Percentiles rank a stretch among this genome's conserved stretches.
Conservation (phyloP, 768 basidiomycete genomes). For the Tremella fuciformis region DNA sequence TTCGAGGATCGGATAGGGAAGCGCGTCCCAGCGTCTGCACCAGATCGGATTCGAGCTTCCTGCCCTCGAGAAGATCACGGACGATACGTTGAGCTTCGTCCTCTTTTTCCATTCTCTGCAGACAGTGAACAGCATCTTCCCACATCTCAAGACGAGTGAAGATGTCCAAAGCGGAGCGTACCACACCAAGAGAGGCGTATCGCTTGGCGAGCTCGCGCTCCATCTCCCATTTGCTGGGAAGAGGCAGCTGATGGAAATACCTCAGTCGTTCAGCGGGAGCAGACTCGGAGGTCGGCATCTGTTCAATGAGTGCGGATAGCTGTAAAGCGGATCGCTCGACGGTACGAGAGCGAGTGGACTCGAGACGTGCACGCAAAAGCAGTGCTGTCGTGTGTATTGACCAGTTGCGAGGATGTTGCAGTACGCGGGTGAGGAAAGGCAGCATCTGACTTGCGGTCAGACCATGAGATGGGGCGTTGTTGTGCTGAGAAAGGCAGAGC, state of each 20-base stretch:
- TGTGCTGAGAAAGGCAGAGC: constrained; percentile 73
- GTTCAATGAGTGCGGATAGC: constrained; percentile 91
- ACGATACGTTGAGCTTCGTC: constrained; percentile 79
- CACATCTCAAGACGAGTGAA: constrained; percentile 96
- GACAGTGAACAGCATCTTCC: constrained; percentile 92
- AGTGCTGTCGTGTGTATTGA: constrained; percentile 95
- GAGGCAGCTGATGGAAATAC: constrained; percentile 73
- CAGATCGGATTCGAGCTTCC: constrained; percentile 79
- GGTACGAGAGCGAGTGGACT: constrained; percentile 81
- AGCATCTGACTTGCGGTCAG: constrained; percentile 88
- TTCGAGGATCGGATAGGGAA: constrained; percentile 45
- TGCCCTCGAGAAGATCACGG: constrained; percentile 76
- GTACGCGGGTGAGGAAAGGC: constrained; percentile 84
- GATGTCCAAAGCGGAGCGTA: constrained; percentile 85
- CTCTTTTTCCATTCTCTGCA: constrained; percentile 71
- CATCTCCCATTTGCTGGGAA: constrained; percentile 91
- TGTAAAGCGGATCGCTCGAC: constrained; percentile 90
- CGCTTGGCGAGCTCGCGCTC: constrained; percentile 83
- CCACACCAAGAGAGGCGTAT: constrained; percentile 79
- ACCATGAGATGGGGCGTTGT: constrained; percentile 83
- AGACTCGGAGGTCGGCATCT: constrained; percentile 87
- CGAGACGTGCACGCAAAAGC: constrained; percentile 84
- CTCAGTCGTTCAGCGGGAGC: constrained; percentile 67
- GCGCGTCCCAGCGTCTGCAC: constrained; percentile 62
- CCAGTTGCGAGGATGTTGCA: constrained; percentile 88